Evolutionary conservation across 495 filamentous ascomycete genomes (phyloP), one percentile per base, ranked within the genome.

Genomic region (Rhypophila decipiens): DNA sequence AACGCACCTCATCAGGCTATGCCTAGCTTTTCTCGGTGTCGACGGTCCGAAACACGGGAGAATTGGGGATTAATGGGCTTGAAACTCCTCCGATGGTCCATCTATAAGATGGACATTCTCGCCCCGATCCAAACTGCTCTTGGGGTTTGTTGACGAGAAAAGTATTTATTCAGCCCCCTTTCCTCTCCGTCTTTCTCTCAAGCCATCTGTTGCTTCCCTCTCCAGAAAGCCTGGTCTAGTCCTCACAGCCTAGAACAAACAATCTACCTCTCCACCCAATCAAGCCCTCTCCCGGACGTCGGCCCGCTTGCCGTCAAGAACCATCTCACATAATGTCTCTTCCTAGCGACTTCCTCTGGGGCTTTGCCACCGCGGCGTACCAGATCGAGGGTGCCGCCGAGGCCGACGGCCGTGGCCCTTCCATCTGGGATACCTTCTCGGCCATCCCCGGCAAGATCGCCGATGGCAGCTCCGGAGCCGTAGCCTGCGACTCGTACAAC

Each of bases 331-430:
- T 48, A 54, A 72, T 73, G 70, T 73, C 71, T 60, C 72, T 90
- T 47, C 83, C 82, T 36, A 75, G 79, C 42, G 85, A 87, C 61
- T 90, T 90, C 61, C 61, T 86, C 49, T 90, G 87, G 86, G 86
- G 85, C 44, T 91, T 86, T 64, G 85, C 86, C 52, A 91, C 86
- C 33, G 85, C 85, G 51, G 75, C 79, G 83, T 87, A 87, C 70
- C 86, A 90, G 61, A 84, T 88, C 51, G 85, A 88, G 70, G 86
- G 85, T 42, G 82, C 77, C 10, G 69, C 70, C 15, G 65, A 79
- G 27, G 76, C 75, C 50, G 84, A 88, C 64, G 85, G 85, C 49
- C 79, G 85, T 35, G 82, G 78, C 24, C 78, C 82, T 35, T 84
- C 83, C 27, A 87, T 88, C 63, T 88, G 84, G 85, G 84, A 88